These are phyloP conservation scores for Alnus glutinosa DNA, from an alignment of 306 rosid genomes.

Conservation along the genomic window DNA sequence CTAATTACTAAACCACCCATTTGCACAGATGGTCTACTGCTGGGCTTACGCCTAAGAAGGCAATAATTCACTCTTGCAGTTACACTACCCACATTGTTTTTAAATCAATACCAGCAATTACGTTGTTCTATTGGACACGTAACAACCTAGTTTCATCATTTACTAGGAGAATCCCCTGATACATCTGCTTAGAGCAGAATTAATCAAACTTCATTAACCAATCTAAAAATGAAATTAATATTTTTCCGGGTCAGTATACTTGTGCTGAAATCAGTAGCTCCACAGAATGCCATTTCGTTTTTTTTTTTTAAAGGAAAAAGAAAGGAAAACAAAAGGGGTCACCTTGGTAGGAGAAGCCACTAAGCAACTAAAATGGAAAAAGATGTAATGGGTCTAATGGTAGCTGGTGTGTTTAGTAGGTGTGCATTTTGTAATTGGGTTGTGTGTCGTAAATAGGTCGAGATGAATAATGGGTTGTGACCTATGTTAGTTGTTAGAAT, in stretches of 20 bases:
- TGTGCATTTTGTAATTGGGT: too few species aligned
- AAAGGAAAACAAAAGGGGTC: too few species aligned
- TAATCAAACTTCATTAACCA: not conserved
- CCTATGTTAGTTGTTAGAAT: too few species aligned
- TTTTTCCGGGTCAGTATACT: too few species aligned
- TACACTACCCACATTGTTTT: not conserved
- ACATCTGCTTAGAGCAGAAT: not conserved
- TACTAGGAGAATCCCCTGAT: not conserved
- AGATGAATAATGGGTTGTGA: too few species aligned
- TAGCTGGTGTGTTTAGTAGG: too few species aligned
- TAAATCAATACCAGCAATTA: not conserved
- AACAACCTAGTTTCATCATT: not conserved
- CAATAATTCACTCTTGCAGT: not conserved
- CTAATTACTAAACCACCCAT: not conserved
- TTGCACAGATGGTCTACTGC: not conserved
- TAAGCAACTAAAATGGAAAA: not conserved
- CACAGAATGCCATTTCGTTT: too few species aligned
- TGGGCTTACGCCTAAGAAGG: not conserved
- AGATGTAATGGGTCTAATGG: too few species aligned
- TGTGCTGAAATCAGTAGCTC: too few species aligned
- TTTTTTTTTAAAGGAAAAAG: too few species aligned
- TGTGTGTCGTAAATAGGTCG: too few species aligned
- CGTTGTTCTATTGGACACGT: not conserved
- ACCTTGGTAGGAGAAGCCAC: not conserved
- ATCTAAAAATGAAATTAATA: not conserved